Evolutionary conservation across 164 flowering plant species (phyloP).

Genomic region (Stephania yunnanensis): DNA sequence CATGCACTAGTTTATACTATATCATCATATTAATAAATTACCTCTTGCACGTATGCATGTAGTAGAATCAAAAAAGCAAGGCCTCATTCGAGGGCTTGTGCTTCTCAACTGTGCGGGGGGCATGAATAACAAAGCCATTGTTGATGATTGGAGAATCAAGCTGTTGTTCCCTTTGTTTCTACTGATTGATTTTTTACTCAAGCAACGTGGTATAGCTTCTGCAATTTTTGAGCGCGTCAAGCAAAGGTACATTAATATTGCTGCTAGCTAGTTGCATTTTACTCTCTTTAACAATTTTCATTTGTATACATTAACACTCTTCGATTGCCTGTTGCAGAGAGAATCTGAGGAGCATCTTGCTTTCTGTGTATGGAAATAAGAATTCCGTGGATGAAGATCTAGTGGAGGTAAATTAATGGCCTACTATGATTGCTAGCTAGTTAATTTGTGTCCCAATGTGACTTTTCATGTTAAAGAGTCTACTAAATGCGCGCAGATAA

Average conservation of each 20-base stretch:
- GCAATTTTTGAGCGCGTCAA: conserved; percentile 65
- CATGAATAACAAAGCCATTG: conserved; percentile 96
- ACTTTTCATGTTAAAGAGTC: too few relatives aligned
- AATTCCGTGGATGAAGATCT: conserved; percentile 81
- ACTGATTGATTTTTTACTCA: conserved; percentile 71
- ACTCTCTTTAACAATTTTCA: background rate
- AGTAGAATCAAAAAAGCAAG: conserved; percentile 37
- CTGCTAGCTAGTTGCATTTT: background rate
- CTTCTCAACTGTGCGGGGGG: conserved; percentile 91
- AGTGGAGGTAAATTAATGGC: conserved; percentile 48
- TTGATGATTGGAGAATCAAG: conserved; percentile 97
- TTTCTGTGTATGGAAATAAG: conserved; percentile 78
- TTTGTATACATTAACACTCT: background rate
- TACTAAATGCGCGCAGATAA: conserved; percentile 48
- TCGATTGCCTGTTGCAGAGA: conserved; percentile 40
- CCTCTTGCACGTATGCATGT: background rate
- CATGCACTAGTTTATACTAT: background rate
- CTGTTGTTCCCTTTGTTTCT: conserved; percentile 71
- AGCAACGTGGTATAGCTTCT: conserved; percentile 67
- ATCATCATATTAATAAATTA: background rate
- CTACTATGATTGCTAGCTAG: too few relatives aligned
- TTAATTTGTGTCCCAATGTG: too few relatives aligned
- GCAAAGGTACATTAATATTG: conserved; percentile 37
- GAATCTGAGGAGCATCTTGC: conserved; percentile 50
- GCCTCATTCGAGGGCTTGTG: conserved; percentile 64